phyloP scores from a whole-genome alignment of 2,329 filamentous ascomycete genomes.

The Rhytidhysteron rufulum region DNA sequence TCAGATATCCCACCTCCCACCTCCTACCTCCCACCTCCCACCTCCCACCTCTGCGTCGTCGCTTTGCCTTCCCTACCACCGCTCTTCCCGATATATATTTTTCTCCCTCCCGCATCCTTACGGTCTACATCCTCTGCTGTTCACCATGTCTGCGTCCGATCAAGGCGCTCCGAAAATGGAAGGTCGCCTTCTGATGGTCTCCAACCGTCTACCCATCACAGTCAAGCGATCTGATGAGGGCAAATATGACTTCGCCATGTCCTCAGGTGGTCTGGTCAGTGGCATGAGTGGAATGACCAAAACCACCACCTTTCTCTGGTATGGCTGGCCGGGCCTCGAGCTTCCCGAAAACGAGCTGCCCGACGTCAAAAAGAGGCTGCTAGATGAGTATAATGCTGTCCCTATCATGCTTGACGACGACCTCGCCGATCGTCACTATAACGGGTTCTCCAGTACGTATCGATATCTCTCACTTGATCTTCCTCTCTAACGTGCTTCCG shows the following conservation, averaged over 20 bases:
- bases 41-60: no score
- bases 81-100: no score
- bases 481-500: constrained; percentile 4
- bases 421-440: constrained; percentile 92
- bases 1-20: no score
- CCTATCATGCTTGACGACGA: constrained; percentile 94
- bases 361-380: constrained; percentile 70
- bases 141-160: constrained; percentile 28
- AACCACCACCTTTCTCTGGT: constrained; percentile 95
- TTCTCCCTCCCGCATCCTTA: no score
- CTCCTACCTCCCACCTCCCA: no score
- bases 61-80: no score
- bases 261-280: constrained; percentile 90
- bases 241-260: constrained; percentile 92
- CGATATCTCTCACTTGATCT: neutral
- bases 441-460: constrained; percentile 86
- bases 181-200: constrained; percentile 73
- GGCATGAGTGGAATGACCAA: constrained; percentile 89
- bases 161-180: constrained; percentile 31
- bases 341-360: constrained; percentile 79
- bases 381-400: constrained; percentile 82
- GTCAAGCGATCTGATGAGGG: constrained; percentile 92
- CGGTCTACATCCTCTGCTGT: no score
- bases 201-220: constrained; percentile 92
- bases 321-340: constrained; percentile 94